These are phyloP conservation scores for Gynandropsis gynandra DNA, from an alignment of 345 rosid genomes.

Conservation along the genomic window DNA sequence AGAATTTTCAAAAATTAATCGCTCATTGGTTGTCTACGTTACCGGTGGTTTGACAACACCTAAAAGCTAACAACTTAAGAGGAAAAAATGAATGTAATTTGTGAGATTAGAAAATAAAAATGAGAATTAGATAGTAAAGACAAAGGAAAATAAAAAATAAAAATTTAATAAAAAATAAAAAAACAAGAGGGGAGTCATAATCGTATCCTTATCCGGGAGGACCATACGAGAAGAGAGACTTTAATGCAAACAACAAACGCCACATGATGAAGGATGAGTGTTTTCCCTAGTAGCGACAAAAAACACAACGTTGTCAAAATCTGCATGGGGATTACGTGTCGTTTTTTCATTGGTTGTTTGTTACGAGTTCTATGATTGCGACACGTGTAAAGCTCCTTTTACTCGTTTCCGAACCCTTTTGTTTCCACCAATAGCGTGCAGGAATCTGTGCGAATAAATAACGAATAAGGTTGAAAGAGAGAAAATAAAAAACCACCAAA, in stretches of 20 bases:
- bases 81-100: too few species aligned
- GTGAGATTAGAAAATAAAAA: too few species aligned
- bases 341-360: not conserved
- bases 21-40: too few species aligned
- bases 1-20: too few species aligned
- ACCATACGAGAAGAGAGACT: constrained; percentile 9
- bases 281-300: constrained; percentile 14
- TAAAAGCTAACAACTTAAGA: too few species aligned
- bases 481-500: too few species aligned
- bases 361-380: not conserved
- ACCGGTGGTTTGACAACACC: too few species aligned
- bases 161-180: too few species aligned
- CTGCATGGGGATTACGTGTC: constrained; percentile 3
- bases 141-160: too few species aligned
- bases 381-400: constrained; percentile 14
- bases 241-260: not conserved
- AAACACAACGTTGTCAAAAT: constrained; percentile 15
- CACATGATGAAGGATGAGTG: constrained; percentile 1
- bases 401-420: constrained; percentile 5
- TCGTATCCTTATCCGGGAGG: constrained; percentile 4
- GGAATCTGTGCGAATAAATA: not conserved
- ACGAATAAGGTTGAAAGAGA: too few species aligned
- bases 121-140: too few species aligned
- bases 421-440: constrained; percentile 16
- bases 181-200: too few species aligned